A percentile compares a stretch with the other conserved stretches of the same genome.
Conservation (phyloP, 768 basidiomycete genomes). For the Xerocomellus chrysenteron region DNA sequence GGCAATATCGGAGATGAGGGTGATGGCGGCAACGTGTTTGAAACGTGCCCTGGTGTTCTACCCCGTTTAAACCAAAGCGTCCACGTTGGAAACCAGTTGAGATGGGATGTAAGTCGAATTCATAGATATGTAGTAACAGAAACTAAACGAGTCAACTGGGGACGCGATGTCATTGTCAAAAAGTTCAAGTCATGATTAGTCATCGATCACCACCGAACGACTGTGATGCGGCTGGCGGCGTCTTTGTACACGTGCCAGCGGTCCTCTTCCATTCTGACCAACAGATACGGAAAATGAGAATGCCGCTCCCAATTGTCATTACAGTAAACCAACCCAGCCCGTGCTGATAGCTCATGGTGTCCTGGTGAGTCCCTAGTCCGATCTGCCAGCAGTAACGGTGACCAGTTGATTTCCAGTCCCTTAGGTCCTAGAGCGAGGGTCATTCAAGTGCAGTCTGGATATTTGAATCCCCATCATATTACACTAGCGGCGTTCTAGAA, state of each 20-base stretch:
- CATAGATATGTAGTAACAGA: background rate
- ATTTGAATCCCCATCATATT: too few relatives aligned
- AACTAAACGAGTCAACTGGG: background rate
- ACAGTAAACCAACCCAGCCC: too few relatives aligned
- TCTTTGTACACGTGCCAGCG: background rate
- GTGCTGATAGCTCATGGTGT: too few relatives aligned
- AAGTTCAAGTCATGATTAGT: background rate
- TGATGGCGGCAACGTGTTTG: constrained; percentile 22
- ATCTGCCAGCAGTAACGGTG: too few relatives aligned
- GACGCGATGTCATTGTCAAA: background rate
- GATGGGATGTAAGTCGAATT: background rate
- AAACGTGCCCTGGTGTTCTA: constrained; percentile 4
- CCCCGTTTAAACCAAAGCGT: background rate
- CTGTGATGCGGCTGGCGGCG: background rate
- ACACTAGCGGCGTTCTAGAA: too few relatives aligned
- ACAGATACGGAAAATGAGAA: background rate
- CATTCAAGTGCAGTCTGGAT: too few relatives aligned
- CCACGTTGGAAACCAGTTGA: background rate
- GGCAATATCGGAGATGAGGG: constrained; percentile 26
- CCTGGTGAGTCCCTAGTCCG: too few relatives aligned
- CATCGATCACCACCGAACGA: background rate
- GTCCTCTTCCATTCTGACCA: background rate
- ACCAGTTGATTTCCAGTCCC: too few relatives aligned
- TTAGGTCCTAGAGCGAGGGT: too few relatives aligned
- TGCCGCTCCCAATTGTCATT: background rate